These are phyloP conservation scores for Nemania sp. DNA, from an alignment of 2,329 filamentous ascomycete genomes.

Conservation along the genomic window DNA sequence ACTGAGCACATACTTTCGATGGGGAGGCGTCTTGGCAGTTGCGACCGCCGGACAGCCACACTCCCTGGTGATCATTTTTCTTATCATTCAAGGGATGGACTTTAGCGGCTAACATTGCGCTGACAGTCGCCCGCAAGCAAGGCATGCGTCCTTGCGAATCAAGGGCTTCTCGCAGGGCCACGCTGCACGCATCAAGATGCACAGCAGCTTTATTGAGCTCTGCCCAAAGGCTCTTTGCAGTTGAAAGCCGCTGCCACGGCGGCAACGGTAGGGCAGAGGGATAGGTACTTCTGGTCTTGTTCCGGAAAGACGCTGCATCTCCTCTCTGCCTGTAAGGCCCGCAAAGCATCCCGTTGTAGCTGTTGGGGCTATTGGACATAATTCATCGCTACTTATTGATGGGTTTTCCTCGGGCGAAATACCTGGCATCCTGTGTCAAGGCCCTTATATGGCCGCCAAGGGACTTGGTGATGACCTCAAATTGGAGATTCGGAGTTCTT, in stretches of 20 bases:
- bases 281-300: neutral
- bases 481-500: constrained; percentile 17
- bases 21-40: neutral
- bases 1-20: neutral
- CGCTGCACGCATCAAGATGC: constrained; percentile 1
- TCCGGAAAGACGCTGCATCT: neutral
- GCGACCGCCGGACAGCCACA: neutral
- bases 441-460: constrained; percentile 1
- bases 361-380: neutral
- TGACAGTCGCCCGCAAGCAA: constrained; percentile 13
- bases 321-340: neutral
- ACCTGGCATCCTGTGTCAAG: constrained; percentile 1
- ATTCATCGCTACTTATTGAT: neutral
- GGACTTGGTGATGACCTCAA: constrained; percentile 24
- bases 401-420: neutral
- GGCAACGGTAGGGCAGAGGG: neutral
- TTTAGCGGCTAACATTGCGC: constrained; percentile 8
- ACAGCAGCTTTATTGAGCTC: neutral
- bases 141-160: neutral
- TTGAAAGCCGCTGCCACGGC: neutral
- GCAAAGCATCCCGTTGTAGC: neutral
- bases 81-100: constrained; percentile 6
- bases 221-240: neutral
- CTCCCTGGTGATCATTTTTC: neutral
- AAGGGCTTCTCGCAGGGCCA: neutral